Evolutionary conservation across 2,329 filamentous ascomycete species (phyloP).

Genomic region (Samsoniella hepiali): DNA sequence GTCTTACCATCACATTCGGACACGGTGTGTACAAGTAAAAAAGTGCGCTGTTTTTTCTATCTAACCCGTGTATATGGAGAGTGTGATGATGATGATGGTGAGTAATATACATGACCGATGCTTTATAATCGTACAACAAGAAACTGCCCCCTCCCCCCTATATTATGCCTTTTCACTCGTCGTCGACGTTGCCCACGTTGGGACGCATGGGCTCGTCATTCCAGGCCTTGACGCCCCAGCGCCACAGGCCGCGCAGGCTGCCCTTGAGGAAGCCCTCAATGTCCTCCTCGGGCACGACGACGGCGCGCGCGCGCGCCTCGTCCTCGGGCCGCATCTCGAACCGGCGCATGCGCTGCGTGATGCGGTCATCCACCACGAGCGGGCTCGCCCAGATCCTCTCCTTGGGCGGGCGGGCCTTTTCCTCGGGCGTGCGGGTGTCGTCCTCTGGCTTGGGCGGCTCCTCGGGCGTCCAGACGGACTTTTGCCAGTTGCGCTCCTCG

Average conservation of each 20-base stretch:
- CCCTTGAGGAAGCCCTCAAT: constrained; percentile 68
- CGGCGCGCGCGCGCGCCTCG: constrained; percentile 61
- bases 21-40: background rate
- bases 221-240: constrained; percentile 46
- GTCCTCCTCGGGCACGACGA: constrained; percentile 64
- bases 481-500: constrained; percentile 82
- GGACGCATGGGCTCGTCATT: constrained; percentile 39
- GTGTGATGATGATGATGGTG: background rate
- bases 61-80: constrained; percentile 4
- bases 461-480: constrained; percentile 63
- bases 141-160: background rate
- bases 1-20: too few species aligned
- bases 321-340: constrained; percentile 70
- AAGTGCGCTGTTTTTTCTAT: constrained; percentile 4
- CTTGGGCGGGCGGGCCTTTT: constrained; percentile 45
- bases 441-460: constrained; percentile 30
- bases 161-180: background rate
- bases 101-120: constrained; percentile 19
- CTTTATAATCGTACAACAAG: constrained; percentile 5
- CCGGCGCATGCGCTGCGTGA: constrained; percentile 74
- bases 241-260: constrained; percentile 50
- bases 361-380: constrained; percentile 71
- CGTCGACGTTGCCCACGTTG: constrained; percentile 40
- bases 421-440: constrained; percentile 34
- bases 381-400: constrained; percentile 75